These are phyloP conservation scores for Suillus clintonianus DNA, from an alignment of 768 basidiomycete species.

Conservation along the genomic window DNA sequence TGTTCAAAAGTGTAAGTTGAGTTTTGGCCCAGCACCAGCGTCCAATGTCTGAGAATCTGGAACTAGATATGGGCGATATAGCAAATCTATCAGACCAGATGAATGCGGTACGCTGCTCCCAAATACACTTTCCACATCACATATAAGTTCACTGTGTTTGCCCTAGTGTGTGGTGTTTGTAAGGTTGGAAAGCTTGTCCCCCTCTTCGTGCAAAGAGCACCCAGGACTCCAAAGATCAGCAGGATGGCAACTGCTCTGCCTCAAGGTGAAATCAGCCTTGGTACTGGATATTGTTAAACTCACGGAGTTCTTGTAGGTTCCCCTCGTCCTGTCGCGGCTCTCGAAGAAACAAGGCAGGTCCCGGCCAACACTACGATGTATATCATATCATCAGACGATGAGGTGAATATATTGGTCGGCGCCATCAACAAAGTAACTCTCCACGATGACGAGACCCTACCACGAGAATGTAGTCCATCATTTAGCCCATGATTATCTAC, in stretches of 20 bases:
- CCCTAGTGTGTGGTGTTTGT: constrained; percentile 67
- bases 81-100: constrained; percentile 68
- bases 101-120: constrained; percentile 53
- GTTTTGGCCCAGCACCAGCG: neutral
- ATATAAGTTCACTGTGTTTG: neutral
- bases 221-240: constrained; percentile 39
- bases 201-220: constrained; percentile 47
- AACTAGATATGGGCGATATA: constrained; percentile 69
- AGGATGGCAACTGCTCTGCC: constrained; percentile 46
- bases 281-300: neutral
- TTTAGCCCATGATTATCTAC: neutral
- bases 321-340: constrained; percentile 6
- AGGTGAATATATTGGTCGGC: constrained; percentile 13
- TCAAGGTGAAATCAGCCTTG: constrained; percentile 39
- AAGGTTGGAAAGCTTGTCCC: constrained; percentile 59
- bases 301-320: constrained; percentile 15
- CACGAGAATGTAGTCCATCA: neutral
- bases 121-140: neutral
- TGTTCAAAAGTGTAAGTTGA: constrained; percentile 61
- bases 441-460: neutral
- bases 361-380: neutral
- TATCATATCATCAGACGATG: constrained; percentile 6
- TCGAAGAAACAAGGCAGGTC: neutral
- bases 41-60: constrained; percentile 3
- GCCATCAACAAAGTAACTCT: constrained; percentile 11